These are phyloP conservation scores for Debaryomyces udenii DNA, from an alignment of 1,139 yeast species.

Conservation along the genomic window DNA sequence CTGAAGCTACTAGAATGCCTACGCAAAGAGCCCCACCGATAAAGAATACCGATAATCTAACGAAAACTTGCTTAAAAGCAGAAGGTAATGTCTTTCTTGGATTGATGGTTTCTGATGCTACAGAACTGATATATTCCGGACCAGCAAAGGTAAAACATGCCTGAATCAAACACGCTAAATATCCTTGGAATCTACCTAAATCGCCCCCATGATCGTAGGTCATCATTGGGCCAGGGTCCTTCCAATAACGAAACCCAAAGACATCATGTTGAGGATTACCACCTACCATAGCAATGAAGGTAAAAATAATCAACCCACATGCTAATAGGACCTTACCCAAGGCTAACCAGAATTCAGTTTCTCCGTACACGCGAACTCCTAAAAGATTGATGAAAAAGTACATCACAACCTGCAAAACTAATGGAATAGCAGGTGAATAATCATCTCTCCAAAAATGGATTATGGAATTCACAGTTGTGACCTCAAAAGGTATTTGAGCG, in stretches of 20 bases:
- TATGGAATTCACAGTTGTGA: slow-evolving; percentile 76
- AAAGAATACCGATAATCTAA: slow-evolving; percentile 34
- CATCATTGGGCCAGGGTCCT: slow-evolving; percentile 25
- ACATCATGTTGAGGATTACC: slow-evolving; percentile 26
- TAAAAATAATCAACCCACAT: slow-evolving; percentile 20
- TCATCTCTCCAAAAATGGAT: slow-evolving; percentile 78
- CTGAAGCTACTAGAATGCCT: slow-evolving; percentile 38
- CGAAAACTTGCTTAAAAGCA: slow-evolving; percentile 37
- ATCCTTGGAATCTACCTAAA: slow-evolving; percentile 26
- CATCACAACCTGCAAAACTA: slow-evolving; percentile 57
- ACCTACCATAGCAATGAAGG: slow-evolving; percentile 25
- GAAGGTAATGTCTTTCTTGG: slow-evolving; percentile 36
- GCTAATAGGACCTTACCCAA: slow-evolving; percentile 47
- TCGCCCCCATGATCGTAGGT: slow-evolving; percentile 17
- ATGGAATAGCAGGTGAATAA: slow-evolving; percentile 61
- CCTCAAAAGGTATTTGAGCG: slow-evolving; percentile 76
- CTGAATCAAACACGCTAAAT: slow-evolving; percentile 20
- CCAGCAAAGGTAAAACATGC: slow-evolving; percentile 27
- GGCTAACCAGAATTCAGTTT: slow-evolving; percentile 64
- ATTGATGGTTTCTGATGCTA: slow-evolving; percentile 30
- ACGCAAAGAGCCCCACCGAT: slow-evolving; percentile 37
- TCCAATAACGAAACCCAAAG: slow-evolving; percentile 26
- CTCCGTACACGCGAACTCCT: slow-evolving; percentile 69
- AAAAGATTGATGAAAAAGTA: slow-evolving; percentile 62
- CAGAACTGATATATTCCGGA: slow-evolving; percentile 23